phyloP scores from a whole-genome alignment of 2,329 filamentous ascomycete genomes.

The Fusarium xyrophilum region DNA sequence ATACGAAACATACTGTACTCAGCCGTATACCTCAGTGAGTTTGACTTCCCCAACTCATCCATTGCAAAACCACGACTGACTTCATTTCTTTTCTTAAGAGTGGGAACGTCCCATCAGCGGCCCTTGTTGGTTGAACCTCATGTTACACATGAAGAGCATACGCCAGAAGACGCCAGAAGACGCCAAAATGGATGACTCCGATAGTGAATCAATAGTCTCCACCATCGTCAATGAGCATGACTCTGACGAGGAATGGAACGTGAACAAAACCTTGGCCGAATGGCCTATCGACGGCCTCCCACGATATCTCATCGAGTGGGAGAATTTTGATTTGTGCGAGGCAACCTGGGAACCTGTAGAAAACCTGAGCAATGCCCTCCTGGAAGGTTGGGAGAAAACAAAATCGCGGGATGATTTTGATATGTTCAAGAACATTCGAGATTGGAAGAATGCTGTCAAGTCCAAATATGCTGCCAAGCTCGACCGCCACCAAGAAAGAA shows the following conservation, averaged over 20 bases:
- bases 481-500: constrained; percentile 52
- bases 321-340: constrained; percentile 45
- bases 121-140: not conserved
- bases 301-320: constrained; percentile 50
- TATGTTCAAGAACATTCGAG: constrained; percentile 48
- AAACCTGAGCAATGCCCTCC: constrained; percentile 51
- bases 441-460: constrained; percentile 47
- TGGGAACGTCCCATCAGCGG: not conserved
- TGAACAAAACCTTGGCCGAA: constrained; percentile 61
- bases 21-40: not conserved
- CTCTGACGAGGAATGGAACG: constrained; percentile 55
- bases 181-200: constrained; percentile 28
- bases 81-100: not conserved
- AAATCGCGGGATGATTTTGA: constrained; percentile 49
- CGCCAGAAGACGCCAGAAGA: constrained; percentile 3
- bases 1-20: not conserved
- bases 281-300: constrained; percentile 39
- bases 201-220: constrained; percentile 46
- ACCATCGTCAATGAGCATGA: constrained; percentile 46
- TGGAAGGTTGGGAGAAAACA: constrained; percentile 52
- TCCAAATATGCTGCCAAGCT: constrained; percentile 42
- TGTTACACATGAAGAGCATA: not conserved
- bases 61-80: not conserved
- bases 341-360: constrained; percentile 59
- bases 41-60: not conserved